These are phyloP conservation scores for Camellia japonica DNA, from an alignment of 148 eudicot genomes.

Conservation along the genomic window DNA sequence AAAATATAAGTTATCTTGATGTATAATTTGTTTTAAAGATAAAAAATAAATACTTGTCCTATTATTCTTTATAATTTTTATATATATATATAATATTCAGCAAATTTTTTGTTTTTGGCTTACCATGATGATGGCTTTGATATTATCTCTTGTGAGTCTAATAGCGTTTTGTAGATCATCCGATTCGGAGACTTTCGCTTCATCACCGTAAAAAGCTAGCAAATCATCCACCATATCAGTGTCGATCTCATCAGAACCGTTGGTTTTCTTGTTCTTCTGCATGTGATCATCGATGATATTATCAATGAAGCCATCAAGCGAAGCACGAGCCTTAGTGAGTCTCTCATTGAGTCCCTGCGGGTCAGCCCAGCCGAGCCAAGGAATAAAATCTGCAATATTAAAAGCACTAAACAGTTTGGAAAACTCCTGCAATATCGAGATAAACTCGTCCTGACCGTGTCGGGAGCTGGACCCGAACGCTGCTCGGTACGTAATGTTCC, in stretches of 20 bases:
- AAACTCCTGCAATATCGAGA: slow-evolving; percentile 56
- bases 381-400: slow-evolving; percentile 78
- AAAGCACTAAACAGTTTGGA: slow-evolving; percentile 73
- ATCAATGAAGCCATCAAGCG: slow-evolving; percentile 76
- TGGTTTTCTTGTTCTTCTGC: slow-evolving; percentile 27
- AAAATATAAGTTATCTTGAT: no score
- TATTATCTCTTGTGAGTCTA: slow-evolving; percentile 69
- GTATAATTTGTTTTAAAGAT: no score
- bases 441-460: slow-evolving; percentile 67
- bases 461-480: slow-evolving; percentile 61
- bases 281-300: slow-evolving; percentile 76
- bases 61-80: no score
- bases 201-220: slow-evolving; percentile 67
- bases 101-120: not conserved
- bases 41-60: no score
- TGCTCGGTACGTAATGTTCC: slow-evolving; percentile 56
- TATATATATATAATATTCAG: no score
- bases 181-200: slow-evolving; percentile 47
- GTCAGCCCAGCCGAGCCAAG: slow-evolving; percentile 60
- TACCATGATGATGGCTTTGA: slow-evolving; percentile 97
- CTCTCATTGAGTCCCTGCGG: slow-evolving; percentile 63
- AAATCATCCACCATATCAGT: slow-evolving; percentile 92
- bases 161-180: slow-evolving; percentile 73
- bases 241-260: slow-evolving; percentile 20
- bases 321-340: slow-evolving; percentile 54